Evolutionary conservation across 225 moss, liverwort and hornwort genomes (phyloP).

Genomic region (Marchantia paleacea): DNA sequence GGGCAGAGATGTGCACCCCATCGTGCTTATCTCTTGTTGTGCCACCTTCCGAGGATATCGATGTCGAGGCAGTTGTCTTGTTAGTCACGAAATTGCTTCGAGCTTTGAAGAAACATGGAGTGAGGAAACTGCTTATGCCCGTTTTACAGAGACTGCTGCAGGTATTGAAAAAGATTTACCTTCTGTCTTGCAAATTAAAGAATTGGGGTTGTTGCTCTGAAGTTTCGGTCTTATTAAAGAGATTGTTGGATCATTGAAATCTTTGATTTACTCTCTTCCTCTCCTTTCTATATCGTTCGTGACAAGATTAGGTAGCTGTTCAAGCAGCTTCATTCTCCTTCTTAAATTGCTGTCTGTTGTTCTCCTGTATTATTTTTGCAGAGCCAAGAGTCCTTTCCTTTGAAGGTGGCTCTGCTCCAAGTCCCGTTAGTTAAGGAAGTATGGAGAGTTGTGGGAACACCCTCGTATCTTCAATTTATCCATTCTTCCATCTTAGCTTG

Average conservation of each 20-base stretch:
- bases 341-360: neutral
- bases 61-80: slow-evolving; percentile 46
- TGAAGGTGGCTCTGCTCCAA: slow-evolving; percentile 59
- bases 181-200: neutral
- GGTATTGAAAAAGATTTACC: slow-evolving; percentile 29
- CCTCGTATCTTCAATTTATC: slow-evolving; percentile 56
- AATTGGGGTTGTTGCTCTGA: too few species aligned
- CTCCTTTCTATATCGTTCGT: neutral
- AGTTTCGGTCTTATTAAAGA: too few species aligned
- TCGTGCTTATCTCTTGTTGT: slow-evolving; percentile 54
- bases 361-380: slow-evolving; percentile 27
- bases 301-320: neutral
- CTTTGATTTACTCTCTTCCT: neutral
- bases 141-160: slow-evolving; percentile 62
- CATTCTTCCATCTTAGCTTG: slow-evolving; percentile 57
- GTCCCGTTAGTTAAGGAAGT: slow-evolving; percentile 56
- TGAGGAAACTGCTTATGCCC: slow-evolving; percentile 55
- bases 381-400: slow-evolving; percentile 53
- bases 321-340: neutral
- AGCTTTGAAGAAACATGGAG: slow-evolving; percentile 51
- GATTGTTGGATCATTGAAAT: too few species aligned
- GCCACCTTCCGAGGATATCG: slow-evolving; percentile 47
- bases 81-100: slow-evolving; percentile 56
- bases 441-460: slow-evolving; percentile 53
- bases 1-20: slow-evolving; percentile 68